Evolutionary conservation across 179 eudicot species (phyloP), one percentile per base, ranked within the genome.

Genomic region (Gypsophila paniculata): DNA sequence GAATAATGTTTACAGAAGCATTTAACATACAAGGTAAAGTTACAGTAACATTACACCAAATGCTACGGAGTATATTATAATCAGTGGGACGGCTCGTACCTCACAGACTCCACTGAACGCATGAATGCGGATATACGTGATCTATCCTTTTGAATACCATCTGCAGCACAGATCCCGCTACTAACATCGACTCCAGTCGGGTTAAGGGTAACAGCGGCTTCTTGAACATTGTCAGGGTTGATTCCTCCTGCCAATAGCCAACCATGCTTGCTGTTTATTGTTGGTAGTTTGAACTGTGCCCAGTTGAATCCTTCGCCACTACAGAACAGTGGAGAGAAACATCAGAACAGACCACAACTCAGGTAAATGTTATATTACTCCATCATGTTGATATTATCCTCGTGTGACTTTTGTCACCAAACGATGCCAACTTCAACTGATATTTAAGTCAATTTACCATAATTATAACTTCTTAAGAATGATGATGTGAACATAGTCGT

Each of bases 171-270:
- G 70, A 94, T 88, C 64, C 99, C 99, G 54, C 99, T 94, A 48
- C 97, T 91, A 15, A 93, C 97, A 79, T 93, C 98, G 55, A 94
- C 72, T 53, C 97, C 99, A 18, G 82, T 75, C 21, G 97, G 99
- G 62, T 49, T 84, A 8, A 94, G 94, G 38, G 81, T 83, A 10
- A 83, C 61, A 69, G 88, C 80, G 32, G 97, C 99, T 65, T 88
- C 84, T 46, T 69, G 53, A n/a, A 77, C 97, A 39, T 94, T 94
- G n/a, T 87, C 86, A 0, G 97, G 92, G 67, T 79, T 80, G 53
- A 94, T 89, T 75, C 99, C 99, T 62, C 97, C 99, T 0, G 99
- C 99, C 75, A 91, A 74, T 38, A 94, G 88, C 97, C 99, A 94
- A 23, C 98, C 98, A 29, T 83, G 65, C 82, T 88, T 89, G 85